Base-by-base conservation (phyloP, 2,329 filamentous ascomycete species). In the Didymella arachidicola region DNA sequence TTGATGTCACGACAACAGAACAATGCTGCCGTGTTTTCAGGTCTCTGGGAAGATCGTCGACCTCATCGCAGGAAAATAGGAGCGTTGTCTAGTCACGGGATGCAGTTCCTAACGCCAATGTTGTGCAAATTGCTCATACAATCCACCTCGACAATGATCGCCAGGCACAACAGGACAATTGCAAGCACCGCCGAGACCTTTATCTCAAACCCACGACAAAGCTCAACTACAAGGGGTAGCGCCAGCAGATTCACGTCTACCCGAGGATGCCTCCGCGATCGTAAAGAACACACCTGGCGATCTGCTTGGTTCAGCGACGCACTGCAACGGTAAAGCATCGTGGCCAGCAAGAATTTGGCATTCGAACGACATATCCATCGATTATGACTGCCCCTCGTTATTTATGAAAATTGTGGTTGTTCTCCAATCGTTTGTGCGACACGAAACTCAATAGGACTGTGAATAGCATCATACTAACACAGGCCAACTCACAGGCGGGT, bases 121-220 rank as follows among this genome's bases (percentile, higher is more conserved):
- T 34, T 46, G 39, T 53, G 50, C 45, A 59, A 43, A 45, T 50
- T 46, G 34, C 45, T 50, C 45, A 46, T 34, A 43, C 32, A 45
- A 10, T 43, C 45, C 45, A 53, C 49, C 56, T 59, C 56, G 50
- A 45, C 56, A 59, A 59, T 50, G 50, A 59, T 59, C 56, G 39
- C 30, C 56, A 59, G 56, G 56, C 53, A 59, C 50, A 45, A 29
- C 22, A 45, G 30, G 30, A 45, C 29, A 51, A 51, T 44, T 51
- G 41, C 51, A 32, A 59, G 46, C 41, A 41, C 41, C 41, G 50
- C 56, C 51, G 34, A 59, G 39, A 54, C 38, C 41, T 54, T 22
- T 46, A 58, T 29, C 22, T 51, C 56, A 59, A 59, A 59, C 56
- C 27, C 30, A 45, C 30, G 32, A 49, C 49, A 44, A 36, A 59